These are phyloP conservation scores for Boletus mariae DNA, from an alignment of 1,284 basidiomycete genomes.

Conservation along the genomic window DNA sequence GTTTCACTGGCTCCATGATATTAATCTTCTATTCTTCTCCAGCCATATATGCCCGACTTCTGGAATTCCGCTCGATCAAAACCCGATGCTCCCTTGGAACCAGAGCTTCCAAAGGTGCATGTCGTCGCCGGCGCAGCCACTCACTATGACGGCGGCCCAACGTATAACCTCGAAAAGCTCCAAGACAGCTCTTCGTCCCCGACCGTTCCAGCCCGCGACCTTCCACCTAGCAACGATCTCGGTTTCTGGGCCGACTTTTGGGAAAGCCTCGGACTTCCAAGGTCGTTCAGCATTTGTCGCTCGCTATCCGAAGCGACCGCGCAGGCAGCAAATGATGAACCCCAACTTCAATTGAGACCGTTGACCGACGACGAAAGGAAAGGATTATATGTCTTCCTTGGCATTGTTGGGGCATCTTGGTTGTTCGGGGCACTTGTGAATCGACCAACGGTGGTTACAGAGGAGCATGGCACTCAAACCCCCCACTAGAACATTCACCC, in stretches of 20 bases:
- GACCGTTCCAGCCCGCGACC: constrained; percentile 7
- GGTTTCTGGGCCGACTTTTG: constrained; percentile 36
- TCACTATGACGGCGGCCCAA: constrained; percentile 62
- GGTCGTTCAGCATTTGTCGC: constrained; percentile 23
- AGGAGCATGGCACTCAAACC: constrained; percentile 11
- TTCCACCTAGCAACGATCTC: constrained; percentile 10
- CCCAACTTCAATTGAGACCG: constrained; percentile 32
- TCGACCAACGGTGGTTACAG: constrained; percentile 23
- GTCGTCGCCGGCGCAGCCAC: constrained; percentile 67
- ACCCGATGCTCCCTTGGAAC: constrained; percentile 28
- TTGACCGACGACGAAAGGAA: constrained; percentile 50
- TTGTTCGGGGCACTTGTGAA: constrained; percentile 43
- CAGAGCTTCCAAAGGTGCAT: constrained; percentile 58
- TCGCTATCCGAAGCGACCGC: constrained; percentile 12
- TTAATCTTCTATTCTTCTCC: constrained; percentile 4
- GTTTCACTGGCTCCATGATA: background rate
- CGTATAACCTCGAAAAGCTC: constrained; percentile 49
- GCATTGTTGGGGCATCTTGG: constrained; percentile 52
- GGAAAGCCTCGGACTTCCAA: constrained; percentile 38
- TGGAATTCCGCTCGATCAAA: constrained; percentile 57
- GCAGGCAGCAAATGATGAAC: constrained; percentile 9
- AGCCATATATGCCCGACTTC: constrained; percentile 75
- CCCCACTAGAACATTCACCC: constrained; percentile 10
- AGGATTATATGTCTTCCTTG: constrained; percentile 53
- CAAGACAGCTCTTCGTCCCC: background rate